Evolutionary conservation across 495 filamentous ascomycete genomes (phyloP).

Genomic region (Penicillium cosmopolitanum): DNA sequence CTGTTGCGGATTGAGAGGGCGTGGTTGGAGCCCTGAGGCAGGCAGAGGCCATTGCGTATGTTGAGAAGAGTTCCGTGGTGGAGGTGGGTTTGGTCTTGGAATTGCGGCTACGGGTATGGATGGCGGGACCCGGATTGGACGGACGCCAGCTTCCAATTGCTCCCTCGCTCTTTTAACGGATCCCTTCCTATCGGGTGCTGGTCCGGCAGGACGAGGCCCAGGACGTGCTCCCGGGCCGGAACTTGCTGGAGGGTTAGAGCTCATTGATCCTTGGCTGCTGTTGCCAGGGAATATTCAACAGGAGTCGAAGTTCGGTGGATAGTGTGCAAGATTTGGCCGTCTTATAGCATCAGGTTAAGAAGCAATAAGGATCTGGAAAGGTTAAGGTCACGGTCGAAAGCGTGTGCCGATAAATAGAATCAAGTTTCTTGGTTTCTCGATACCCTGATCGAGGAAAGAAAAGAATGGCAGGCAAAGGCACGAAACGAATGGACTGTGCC

Average conservation of each 20-base stretch:
- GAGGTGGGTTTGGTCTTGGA: conserved; percentile 20
- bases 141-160: conserved; percentile 54
- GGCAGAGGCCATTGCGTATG: conserved; percentile 48
- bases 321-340: conserved; percentile 1
- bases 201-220: conserved; percentile 14
- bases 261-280: conserved; percentile 17
- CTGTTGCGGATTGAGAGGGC: conserved; percentile 37
- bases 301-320: neutral
- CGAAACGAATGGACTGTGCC: conserved; percentile 16
- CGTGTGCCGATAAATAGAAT: conserved; percentile 2
- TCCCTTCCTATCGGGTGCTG: conserved; percentile 32
- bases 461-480: conserved; percentile 11
- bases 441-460: conserved; percentile 25
- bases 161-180: conserved; percentile 56
- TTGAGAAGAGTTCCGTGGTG: conserved; percentile 29
- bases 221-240: conserved; percentile 5
- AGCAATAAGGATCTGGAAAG: neutral
- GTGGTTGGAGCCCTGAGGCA: conserved; percentile 36
- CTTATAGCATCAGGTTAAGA: conserved; percentile 9
- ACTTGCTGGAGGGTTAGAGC: conserved; percentile 11
- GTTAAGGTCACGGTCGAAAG: neutral
- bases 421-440: conserved; percentile 12
- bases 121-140: conserved; percentile 36
- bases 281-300: conserved; percentile 3
- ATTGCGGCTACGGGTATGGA: conserved; percentile 24